Evolutionary conservation across 2,329 filamentous ascomycete genomes (phyloP).

Genomic region (Stromatinia cepivora): DNA sequence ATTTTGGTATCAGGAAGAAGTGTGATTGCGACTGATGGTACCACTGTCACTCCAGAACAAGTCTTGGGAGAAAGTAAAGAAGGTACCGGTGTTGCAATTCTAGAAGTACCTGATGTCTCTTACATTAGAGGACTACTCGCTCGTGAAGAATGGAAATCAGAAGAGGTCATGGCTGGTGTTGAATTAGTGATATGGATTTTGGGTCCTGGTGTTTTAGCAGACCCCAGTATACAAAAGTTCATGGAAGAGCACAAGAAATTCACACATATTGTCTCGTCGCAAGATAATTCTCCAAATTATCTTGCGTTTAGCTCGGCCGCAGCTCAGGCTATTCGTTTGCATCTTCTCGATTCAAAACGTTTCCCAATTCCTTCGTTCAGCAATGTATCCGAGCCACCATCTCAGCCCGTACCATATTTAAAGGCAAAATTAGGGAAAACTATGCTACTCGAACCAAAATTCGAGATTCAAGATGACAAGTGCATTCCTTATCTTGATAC

Average conservation of each 20-base stretch:
- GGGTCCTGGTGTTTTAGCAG: constrained; percentile 63
- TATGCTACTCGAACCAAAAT: constrained; percentile 36
- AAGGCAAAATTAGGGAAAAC: constrained; percentile 33
- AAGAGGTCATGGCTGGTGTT: constrained; percentile 65
- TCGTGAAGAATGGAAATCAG: constrained; percentile 69
- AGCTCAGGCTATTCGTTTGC: constrained; percentile 65
- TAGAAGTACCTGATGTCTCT: constrained; percentile 71
- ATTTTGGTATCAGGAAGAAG: constrained; percentile 62
- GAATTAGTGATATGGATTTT: constrained; percentile 78
- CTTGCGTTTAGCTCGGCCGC: constrained; percentile 69
- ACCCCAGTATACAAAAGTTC: constrained; percentile 66
- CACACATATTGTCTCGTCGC: constrained; percentile 75
- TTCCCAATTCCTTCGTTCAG: constrained; percentile 74
- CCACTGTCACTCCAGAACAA: constrained; percentile 78
- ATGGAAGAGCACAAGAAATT: constrained; percentile 61
- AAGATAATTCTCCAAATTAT: constrained; percentile 73
- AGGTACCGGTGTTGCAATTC: constrained; percentile 73
- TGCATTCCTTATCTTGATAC: constrained; percentile 53
- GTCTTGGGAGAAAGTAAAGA: constrained; percentile 68
- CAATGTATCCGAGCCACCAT: constrained; percentile 32
- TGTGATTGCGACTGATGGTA: constrained; percentile 64
- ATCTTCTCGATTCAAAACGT: constrained; percentile 69
- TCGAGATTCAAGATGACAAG: constrained; percentile 46
- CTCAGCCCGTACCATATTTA: constrained; percentile 27
- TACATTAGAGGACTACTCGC: constrained; percentile 70